Evolutionary conservation across 2,329 filamentous ascomycete species (phyloP), one percentile per base, ranked within the genome.

Genomic region (Erysiphe pulchra): DNA sequence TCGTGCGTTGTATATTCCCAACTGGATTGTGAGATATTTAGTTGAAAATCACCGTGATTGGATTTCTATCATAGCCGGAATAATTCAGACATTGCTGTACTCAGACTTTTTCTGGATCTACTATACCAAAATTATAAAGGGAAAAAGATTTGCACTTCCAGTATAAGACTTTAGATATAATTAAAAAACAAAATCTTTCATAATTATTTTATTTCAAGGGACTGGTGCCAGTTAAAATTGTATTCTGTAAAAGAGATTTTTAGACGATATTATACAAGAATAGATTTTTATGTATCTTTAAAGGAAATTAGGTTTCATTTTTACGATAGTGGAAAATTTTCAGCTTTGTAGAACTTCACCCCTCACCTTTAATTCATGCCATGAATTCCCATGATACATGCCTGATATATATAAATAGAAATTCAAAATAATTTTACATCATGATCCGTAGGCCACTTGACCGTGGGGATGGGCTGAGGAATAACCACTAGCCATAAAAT

Each of bases 61-160:
- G 51, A 92, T 94, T 53, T 80, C 86, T 17, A 79, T 94, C 45
- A 59, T 90, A 50, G 90, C 92, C 3, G 90, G 90, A 12, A 71
- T 95, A 47, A 66, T 95, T 51, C 90, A 98, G 69, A 98, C 90
- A 0, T 65, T 98, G 43, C 69, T 98, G 48, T 98, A 98, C 67
- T 92, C 84, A 51, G 90, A 98, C 66, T 98, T 98, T 68, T 98
- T 98, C 73, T 98, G 86, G 71, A 87, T 98, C 57, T 98, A 98
- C 68, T 98, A 94, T 66, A 93, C 80, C 49, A 95, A 94, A 76
- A 79, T 87, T 42, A 66, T 86, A 64, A 83, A 86, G 67, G 81
- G 81, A 55, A 81, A 83, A 69, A 86, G 83, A 67, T 87, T 87
- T 62, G 82, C 84, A 62, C 68, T 87, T 48, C 81, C 81, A 1